Conservation (phyloP, 1,284 basidiomycete species). For the Sanghuangporus sanghuang region DNA sequence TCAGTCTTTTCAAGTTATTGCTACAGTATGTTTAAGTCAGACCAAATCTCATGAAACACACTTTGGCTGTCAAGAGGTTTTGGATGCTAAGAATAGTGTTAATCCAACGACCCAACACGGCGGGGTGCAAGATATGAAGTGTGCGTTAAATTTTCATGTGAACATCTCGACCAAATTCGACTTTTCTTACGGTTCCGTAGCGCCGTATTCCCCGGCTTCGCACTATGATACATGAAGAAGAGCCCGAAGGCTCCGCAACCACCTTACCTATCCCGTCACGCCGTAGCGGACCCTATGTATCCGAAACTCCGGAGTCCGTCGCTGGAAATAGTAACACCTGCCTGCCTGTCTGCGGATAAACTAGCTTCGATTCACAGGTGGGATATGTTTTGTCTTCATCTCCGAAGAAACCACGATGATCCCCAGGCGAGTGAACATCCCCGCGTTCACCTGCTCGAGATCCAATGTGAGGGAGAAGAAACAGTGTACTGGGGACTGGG, state of each 20-base stretch:
- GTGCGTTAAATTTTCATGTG: not conserved
- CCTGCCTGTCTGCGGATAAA: not conserved
- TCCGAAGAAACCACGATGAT: slow-evolving; percentile 1
- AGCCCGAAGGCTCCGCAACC: not conserved
- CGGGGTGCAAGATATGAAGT: not conserved
- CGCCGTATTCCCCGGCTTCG: not conserved
- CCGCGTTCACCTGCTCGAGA: not conserved
- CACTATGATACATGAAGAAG: not conserved
- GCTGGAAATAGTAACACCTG: not conserved
- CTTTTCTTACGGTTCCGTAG: not conserved
- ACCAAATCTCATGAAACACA: too few species aligned
- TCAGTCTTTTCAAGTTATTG: too few species aligned
- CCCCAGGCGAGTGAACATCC: not conserved
- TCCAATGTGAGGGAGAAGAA: not conserved
- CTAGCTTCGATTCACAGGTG: not conserved
- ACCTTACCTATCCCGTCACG: not conserved
- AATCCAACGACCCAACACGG: not conserved
- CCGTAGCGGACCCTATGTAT: not conserved
- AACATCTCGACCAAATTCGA: not conserved
- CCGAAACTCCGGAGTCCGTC: slow-evolving; percentile 4
- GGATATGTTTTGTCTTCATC: not conserved
- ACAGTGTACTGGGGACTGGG: not conserved
- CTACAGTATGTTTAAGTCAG: too few species aligned
- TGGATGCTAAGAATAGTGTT: too few species aligned
- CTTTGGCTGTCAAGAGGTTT: too few species aligned